Conservation (phyloP, 2,329 filamentous ascomycete genomes). For the Trichoderma citrinoviride region DNA sequence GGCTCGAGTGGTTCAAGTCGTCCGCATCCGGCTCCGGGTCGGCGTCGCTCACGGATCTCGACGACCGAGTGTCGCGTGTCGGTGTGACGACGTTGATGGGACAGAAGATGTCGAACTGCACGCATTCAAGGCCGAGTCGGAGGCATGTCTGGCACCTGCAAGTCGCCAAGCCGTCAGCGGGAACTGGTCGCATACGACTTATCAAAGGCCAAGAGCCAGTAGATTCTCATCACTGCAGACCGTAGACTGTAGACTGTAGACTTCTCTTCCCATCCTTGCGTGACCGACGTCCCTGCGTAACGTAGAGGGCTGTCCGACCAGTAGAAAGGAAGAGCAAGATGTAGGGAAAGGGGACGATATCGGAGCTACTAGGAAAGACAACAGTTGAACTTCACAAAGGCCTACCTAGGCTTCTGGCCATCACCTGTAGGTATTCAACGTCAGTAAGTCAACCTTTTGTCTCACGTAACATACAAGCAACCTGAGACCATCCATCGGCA, state of each 20-base stretch:
- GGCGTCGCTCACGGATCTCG: neutral
- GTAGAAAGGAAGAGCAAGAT: too few species aligned
- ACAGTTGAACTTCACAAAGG: neutral
- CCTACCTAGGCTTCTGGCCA: conserved; percentile 18
- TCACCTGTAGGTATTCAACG: conserved; percentile 1
- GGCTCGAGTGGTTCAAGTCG: conserved; percentile 3
- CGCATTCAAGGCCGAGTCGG: conserved; percentile 15
- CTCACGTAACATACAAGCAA: neutral
- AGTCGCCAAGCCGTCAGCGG: neutral
- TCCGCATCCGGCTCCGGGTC: neutral
- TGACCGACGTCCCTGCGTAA: neutral
- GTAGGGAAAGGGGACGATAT: neutral
- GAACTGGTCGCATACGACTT: neutral
- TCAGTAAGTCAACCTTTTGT: neutral
- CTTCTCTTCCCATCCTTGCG: too few species aligned
- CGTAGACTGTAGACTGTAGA: too few species aligned
- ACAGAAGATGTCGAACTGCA: conserved; percentile 19
- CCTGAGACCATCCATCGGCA: neutral
- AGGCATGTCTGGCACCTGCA: conserved; percentile 15
- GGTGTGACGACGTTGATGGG: conserved; percentile 19
- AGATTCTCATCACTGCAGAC: too few species aligned
- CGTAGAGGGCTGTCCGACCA: neutral
- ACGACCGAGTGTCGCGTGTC: conserved; percentile 17
- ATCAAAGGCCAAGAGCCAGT: neutral
- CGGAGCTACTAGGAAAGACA: neutral